phyloP scores from a whole-genome alignment of 495 filamentous ascomycete species.

The Durotheca rogersii region DNA sequence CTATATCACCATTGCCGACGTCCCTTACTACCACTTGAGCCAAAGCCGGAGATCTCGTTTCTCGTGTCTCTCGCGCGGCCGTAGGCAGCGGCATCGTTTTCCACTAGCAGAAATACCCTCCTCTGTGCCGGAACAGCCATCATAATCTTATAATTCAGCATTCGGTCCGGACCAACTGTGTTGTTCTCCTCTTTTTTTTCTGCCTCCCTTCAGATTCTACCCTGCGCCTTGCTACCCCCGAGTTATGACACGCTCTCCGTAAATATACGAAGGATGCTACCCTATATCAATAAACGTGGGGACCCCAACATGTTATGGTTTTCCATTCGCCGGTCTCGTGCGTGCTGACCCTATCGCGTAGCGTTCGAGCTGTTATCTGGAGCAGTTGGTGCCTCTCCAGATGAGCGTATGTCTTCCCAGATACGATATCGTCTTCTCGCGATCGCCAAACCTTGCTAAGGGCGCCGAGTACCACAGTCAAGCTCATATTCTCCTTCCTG shows the following conservation, averaged over 20 bases:
- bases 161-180: not conserved
- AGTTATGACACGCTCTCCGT: slow-evolving; percentile 19
- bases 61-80: no score
- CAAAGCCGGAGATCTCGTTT: no score
- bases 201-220: not conserved
- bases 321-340: not conserved
- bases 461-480: slow-evolving; percentile 59
- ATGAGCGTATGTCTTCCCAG: slow-evolving; percentile 66
- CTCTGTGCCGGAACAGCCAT: no score
- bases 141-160: no score
- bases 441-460: slow-evolving; percentile 21
- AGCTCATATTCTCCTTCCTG: slow-evolving; percentile 87
- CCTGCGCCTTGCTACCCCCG: slow-evolving; percentile 11
- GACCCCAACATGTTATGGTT: slow-evolving; percentile 11
- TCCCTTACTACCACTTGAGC: no score
- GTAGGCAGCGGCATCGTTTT: no score
- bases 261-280: slow-evolving; percentile 62
- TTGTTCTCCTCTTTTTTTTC: not conserved
- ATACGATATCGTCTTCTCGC: slow-evolving; percentile 1
- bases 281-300: slow-evolving; percentile 81
- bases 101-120: no score
- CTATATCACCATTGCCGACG: no score
- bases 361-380: slow-evolving; percentile 68
- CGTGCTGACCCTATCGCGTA: slow-evolving; percentile 28
- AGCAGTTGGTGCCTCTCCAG: slow-evolving; percentile 72